Conservation (phyloP, 2,329 filamentous ascomycete species). For the Calonectria fujianensis region DNA sequence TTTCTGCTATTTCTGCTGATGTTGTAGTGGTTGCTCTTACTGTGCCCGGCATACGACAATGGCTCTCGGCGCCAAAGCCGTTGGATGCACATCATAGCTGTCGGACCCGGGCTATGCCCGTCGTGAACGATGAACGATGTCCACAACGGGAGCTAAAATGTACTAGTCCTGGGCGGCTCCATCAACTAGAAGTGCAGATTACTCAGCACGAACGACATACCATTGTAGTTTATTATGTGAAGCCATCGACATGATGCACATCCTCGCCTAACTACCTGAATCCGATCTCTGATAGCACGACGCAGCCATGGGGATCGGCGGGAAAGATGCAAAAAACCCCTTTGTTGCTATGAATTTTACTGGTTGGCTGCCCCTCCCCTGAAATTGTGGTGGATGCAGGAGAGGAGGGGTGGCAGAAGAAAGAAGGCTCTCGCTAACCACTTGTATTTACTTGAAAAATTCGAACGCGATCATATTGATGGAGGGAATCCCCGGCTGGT, state of each 20-base stretch:
- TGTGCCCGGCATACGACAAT: background rate
- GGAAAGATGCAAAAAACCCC: slow-evolving; percentile 2
- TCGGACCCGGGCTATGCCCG: slow-evolving; percentile 5
- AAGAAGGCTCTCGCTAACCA: slow-evolving; percentile 8
- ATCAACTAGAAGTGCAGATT: slow-evolving; percentile 25
- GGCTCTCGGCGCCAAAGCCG: background rate
- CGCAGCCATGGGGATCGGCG: slow-evolving; percentile 1
- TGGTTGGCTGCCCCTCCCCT: slow-evolving; percentile 7
- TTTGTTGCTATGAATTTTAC: background rate
- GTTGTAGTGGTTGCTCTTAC: background rate
- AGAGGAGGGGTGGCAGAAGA: slow-evolving; percentile 3
- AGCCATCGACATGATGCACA: background rate
- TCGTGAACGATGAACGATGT: background rate
- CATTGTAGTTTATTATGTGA: background rate
- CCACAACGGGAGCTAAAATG: slow-evolving; percentile 32
- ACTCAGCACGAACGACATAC: slow-evolving; percentile 37
- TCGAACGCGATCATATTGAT: background rate
- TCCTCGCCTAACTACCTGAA: background rate
- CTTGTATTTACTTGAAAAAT: background rate
- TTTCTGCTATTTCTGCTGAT: background rate
- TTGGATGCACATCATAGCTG: background rate
- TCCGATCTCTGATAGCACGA: background rate
- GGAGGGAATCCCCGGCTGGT: slow-evolving; percentile 7
- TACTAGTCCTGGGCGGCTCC: slow-evolving; percentile 24
- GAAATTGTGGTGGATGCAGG: slow-evolving; percentile 18